A percentile compares a stretch with the other conserved stretches of the same genome.
Conservation (phyloP, 2,329 filamentous ascomycete species). For the Keithomyces neogunnii region DNA sequence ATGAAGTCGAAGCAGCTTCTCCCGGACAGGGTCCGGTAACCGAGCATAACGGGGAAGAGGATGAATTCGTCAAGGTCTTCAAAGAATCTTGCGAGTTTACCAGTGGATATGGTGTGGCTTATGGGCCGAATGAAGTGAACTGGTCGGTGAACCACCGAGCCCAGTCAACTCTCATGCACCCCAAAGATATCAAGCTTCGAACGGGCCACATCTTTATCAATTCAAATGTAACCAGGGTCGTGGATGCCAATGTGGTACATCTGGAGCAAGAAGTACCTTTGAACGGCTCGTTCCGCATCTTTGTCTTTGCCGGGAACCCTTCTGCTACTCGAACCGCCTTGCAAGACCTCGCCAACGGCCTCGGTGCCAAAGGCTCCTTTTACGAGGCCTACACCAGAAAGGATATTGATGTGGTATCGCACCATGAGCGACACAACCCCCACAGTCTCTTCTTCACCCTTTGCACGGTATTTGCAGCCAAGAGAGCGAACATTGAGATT, state of each 20-base stretch:
- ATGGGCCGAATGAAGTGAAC: slow-evolving; percentile 74
- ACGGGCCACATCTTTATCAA: slow-evolving; percentile 71
- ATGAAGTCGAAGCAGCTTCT: slow-evolving; percentile 62
- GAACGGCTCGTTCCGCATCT: slow-evolving; percentile 82
- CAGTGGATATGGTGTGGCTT: slow-evolving; percentile 82
- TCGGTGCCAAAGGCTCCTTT: slow-evolving; percentile 63
- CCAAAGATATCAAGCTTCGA: slow-evolving; percentile 54
- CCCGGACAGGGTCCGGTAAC: slow-evolving; percentile 17
- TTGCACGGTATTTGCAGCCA: slow-evolving; percentile 64
- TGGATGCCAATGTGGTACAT: slow-evolving; percentile 83
- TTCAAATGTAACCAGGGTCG: slow-evolving; percentile 74
- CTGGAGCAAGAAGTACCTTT: slow-evolving; percentile 83
- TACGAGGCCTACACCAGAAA: slow-evolving; percentile 55
- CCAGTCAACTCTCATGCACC: slow-evolving; percentile 60
- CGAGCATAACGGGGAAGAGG: slow-evolving; percentile 33
- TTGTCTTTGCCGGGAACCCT: slow-evolving; percentile 71
- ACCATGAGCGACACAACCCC: slow-evolving; percentile 78
- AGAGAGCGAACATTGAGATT: slow-evolving; percentile 64
- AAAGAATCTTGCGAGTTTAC: slow-evolving; percentile 90
- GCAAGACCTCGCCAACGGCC: slow-evolving; percentile 56
- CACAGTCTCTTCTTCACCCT: slow-evolving; percentile 77
- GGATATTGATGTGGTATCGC: slow-evolving; percentile 54
- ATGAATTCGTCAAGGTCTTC: slow-evolving; percentile 82
- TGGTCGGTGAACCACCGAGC: slow-evolving; percentile 69
- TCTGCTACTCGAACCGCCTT: slow-evolving; percentile 53